Evolutionary conservation across 306 rosid genomes (phyloP), one percentile per base, ranked within the genome.

Genomic region (Lathyrus oleraceus): DNA sequence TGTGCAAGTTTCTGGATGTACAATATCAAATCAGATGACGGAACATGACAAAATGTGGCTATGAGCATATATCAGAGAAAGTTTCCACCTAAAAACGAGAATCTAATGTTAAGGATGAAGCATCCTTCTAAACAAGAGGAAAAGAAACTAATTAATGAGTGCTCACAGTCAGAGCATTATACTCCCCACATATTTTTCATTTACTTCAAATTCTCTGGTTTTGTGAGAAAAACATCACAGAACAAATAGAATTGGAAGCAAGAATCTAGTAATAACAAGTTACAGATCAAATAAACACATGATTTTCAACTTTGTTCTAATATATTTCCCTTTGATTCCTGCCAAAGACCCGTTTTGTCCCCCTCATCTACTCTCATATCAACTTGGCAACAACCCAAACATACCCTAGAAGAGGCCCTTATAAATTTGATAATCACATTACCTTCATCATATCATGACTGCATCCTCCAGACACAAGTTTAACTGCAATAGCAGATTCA

Each of bases 401-500:
- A 69, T 69, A 64, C 12, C 56, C 32, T 8, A 49, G 59, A 66
- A 23, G 42, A 49, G 30, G 65, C 74, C 59, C 65, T 72, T 78
- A n/a, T 28, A 53, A 68, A 23, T 61, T 73, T 61, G 76, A 77
- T 28, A 82, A 73, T 21, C 51, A 67, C 45, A 44, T 79, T 80
- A 95, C 99, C 99, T 91, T 83, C 53, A 60, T 65, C 86, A 89
- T 77, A 72, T 81, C 53, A 56, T 36, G 81, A 82, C 89, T 85
- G 83, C 95, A 87, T 45, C 76, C 84, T 49, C 87, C 89, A 1
- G 88, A 83, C 67, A 85, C 69, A 43, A 89, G 70, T 78, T 79
- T 91, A 39, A 85, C 81, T 51, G 87, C 89, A 83, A 95, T 65
- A 66, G 81, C 81, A 77, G 82, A 79, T 87, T 95, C 99, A 74